phyloP scores from a whole-genome alignment of 2,329 filamentous ascomycete species.

The Alternaria burnsii region DNA sequence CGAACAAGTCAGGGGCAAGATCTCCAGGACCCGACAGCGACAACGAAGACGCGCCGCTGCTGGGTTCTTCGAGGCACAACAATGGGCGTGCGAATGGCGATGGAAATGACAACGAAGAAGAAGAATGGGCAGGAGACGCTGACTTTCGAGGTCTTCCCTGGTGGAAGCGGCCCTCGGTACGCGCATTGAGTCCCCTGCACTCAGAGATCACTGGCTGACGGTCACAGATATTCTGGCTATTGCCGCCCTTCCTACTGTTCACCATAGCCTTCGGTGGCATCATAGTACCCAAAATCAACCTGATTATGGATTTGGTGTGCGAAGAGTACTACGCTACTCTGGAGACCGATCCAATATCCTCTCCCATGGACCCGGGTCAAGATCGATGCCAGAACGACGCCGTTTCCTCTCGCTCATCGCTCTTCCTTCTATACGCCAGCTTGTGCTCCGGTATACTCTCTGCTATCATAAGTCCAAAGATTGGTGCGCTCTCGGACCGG shows the following conservation, averaged over 20 bases:
- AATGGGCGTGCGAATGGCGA: slow-evolving; percentile 22
- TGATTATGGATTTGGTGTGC: slow-evolving; percentile 86
- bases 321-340: slow-evolving; percentile 78
- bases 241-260: slow-evolving; percentile 81
- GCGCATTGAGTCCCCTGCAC: slow-evolving; percentile 16
- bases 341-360: slow-evolving; percentile 47
- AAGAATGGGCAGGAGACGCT: slow-evolving; percentile 45
- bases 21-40: slow-evolving; percentile 24
- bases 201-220: slow-evolving; percentile 13
- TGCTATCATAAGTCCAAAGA: slow-evolving; percentile 80
- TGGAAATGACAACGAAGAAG: slow-evolving; percentile 13
- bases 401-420: slow-evolving; percentile 78
- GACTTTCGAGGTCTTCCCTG: slow-evolving; percentile 55
- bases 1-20: slow-evolving; percentile 27
- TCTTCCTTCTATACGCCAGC: slow-evolving; percentile 79
- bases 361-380: slow-evolving; percentile 52
- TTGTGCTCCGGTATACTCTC: slow-evolving; percentile 79
- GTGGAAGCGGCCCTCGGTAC: slow-evolving; percentile 62
- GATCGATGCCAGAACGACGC: slow-evolving; percentile 79
- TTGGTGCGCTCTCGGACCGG: slow-evolving; percentile 86
- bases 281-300: slow-evolving; percentile 84
- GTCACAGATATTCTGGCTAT: slow-evolving; percentile 77
- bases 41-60: slow-evolving; percentile 41
- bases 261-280: slow-evolving; percentile 87
- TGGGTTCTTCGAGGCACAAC: slow-evolving; percentile 26